A percentile compares a stretch with the other conserved stretches of the same genome.
Evolutionary conservation across 331 rosid species (phyloP).

Genomic region (Acacia pycnantha): DNA sequence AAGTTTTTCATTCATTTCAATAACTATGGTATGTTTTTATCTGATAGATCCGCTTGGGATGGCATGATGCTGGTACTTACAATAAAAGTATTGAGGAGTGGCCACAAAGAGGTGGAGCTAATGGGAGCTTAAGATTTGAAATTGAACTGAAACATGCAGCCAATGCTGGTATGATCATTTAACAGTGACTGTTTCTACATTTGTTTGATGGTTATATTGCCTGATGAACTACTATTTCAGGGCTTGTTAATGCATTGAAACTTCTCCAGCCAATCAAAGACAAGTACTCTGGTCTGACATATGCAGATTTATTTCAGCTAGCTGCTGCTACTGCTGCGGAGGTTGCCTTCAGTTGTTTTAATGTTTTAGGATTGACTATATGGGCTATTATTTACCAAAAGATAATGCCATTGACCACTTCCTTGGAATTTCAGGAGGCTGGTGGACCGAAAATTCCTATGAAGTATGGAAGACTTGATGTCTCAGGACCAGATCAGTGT

Average conservation of each 20-base stretch:
- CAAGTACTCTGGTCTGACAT: constrained; percentile 80
- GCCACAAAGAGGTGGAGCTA: constrained; percentile 96
- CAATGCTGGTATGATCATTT: constrained; percentile 70
- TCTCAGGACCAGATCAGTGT: constrained; percentile 69
- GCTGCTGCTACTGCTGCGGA: constrained; percentile 95
- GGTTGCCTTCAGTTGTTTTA: constrained; percentile 45
- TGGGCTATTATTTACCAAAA: constrained; percentile 12
- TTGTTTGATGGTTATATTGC: constrained; percentile 10
- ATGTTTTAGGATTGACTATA: constrained; percentile 17
- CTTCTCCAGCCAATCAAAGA: constrained; percentile 94
- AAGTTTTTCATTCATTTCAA: background rate
- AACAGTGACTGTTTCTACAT: constrained; percentile 20
- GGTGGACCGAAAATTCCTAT: constrained; percentile 98
- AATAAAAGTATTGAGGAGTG: constrained; percentile 91
- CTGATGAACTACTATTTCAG: constrained; percentile 47
- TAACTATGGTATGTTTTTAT: background rate
- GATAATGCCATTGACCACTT: constrained; percentile 14
- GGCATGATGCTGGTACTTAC: constrained; percentile 98
- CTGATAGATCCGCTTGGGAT: constrained; percentile 83
- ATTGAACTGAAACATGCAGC: constrained; percentile 88
- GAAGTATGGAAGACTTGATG: constrained; percentile 93
- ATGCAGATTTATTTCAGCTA: constrained; percentile 96
- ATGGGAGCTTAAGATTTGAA: constrained; percentile 88
- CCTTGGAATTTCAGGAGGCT: constrained; percentile 64
- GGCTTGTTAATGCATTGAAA: constrained; percentile 90